phyloP scores from a whole-genome alignment of 1,139 yeast species.

The Scheffersomyces illinoinensis region DNA sequence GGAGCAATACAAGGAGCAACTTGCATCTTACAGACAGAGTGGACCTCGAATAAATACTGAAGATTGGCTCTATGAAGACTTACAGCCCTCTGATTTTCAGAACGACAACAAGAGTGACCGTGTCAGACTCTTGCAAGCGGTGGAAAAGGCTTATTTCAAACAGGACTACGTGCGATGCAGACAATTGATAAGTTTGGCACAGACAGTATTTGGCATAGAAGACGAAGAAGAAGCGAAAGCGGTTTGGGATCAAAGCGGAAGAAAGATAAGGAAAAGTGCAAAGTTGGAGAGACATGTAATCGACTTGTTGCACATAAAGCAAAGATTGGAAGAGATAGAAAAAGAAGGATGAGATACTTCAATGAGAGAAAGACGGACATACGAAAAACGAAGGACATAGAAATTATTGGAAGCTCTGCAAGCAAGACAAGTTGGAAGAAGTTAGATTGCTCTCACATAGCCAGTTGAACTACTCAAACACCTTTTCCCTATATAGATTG shows the following conservation, averaged over 20 bases:
- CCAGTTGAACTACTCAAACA: too few relatives aligned
- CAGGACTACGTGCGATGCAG: constrained; percentile 48
- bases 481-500: too few relatives aligned
- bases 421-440: background rate
- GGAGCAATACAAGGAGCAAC: constrained; percentile 52
- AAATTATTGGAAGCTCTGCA: background rate
- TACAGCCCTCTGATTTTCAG: constrained; percentile 23
- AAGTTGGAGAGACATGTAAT: constrained; percentile 46
- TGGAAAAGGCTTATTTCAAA: constrained; percentile 53
- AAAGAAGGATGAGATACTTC: background rate
- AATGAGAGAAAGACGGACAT: too few relatives aligned
- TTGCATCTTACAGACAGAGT: constrained; percentile 35
- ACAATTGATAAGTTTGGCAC: constrained; percentile 28
- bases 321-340: constrained; percentile 18
- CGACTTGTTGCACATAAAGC: constrained; percentile 46
- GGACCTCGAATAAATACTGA: constrained; percentile 56
- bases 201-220: constrained; percentile 26
- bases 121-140: constrained; percentile 37
- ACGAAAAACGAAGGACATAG: background rate
- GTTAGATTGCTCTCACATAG: too few relatives aligned
- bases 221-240: constrained; percentile 17
- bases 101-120: constrained; percentile 33
- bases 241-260: constrained; percentile 24
- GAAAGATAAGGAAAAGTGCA: constrained; percentile 30
- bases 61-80: constrained; percentile 43